These are phyloP conservation scores for Lachancea kluyveri DNA, from an alignment of 805 yeast species.

Conservation along the genomic window DNA sequence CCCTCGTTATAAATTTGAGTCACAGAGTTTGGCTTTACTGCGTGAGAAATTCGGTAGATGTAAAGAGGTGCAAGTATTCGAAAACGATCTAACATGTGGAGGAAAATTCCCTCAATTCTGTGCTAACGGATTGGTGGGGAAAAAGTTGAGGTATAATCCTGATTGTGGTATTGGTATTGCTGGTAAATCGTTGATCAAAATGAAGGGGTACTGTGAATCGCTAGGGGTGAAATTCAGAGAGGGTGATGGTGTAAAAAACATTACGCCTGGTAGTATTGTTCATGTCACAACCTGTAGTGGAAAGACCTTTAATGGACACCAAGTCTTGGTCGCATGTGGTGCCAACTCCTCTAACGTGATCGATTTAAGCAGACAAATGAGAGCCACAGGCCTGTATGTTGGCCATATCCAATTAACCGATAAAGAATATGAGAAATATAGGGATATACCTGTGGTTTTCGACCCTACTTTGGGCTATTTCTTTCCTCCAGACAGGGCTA, in stretches of 20 bases:
- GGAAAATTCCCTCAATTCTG: conserved; percentile 23
- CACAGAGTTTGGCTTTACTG: conserved; percentile 32
- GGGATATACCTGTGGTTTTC: conserved; percentile 38
- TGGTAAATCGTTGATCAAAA: conserved; percentile 32
- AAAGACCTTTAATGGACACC: conserved; percentile 26
- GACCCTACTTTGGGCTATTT: conserved; percentile 39
- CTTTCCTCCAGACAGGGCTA: conserved; percentile 40
- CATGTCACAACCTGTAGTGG: conserved; percentile 25
- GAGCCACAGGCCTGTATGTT: conserved; percentile 35
- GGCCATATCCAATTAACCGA: conserved; percentile 34
- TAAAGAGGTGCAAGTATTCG: conserved; percentile 23
- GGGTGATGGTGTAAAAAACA: conserved; percentile 12
- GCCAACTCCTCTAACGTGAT: conserved; percentile 34
- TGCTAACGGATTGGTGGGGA: conserved; percentile 20
- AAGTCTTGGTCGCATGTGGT: conserved; percentile 33
- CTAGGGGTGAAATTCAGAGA: conserved; percentile 32
- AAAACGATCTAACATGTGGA: conserved; percentile 30
- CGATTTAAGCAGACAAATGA: conserved; percentile 28
- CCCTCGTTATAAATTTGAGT: conserved; percentile 34
- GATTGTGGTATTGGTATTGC: conserved; percentile 40
- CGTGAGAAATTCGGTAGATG: conserved; percentile 19
- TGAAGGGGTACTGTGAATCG: conserved; percentile 24
- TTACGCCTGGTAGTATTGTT: conserved; percentile 14
- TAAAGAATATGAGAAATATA: conserved; percentile 32
- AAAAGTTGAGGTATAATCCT: conserved; percentile 31